Percentiles rank a stretch among this genome's conserved stretches.
phyloP scores from a whole-genome alignment of 2,329 filamentous ascomycete species.

The Colletotrichum sp. region DNA sequence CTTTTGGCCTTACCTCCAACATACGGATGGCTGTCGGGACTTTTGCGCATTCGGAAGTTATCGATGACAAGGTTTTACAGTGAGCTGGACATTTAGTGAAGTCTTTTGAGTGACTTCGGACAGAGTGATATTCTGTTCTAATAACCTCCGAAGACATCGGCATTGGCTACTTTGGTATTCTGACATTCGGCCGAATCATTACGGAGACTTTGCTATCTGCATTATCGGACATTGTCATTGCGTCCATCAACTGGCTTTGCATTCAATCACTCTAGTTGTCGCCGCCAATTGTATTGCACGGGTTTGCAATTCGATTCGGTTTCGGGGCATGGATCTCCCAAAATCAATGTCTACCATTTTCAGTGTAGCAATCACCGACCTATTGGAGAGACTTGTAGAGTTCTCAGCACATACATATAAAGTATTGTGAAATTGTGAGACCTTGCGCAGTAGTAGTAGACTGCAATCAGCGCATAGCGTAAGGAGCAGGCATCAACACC shows the following conservation, averaged over 20 bases:
- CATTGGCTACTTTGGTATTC: too few relatives aligned
- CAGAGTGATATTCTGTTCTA: accelerated
- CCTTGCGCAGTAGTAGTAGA: too few relatives aligned
- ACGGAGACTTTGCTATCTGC: neutral
- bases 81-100: accelerated
- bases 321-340: neutral
- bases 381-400: too few relatives aligned
- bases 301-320: neutral
- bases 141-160: neutral
- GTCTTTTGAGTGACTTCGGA: accelerated
- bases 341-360: too few relatives aligned
- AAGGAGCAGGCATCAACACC: neutral
- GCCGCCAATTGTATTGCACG: neutral
- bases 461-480: neutral
- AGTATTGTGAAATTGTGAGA: neutral
- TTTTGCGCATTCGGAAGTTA: neutral
- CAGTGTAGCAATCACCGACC: too few relatives aligned
- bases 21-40: neutral
- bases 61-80: accelerated
- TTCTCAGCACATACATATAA: too few relatives aligned
- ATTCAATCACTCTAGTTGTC: accelerated
- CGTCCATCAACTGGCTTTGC: neutral
- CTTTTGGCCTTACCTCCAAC: neutral
- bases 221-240: neutral
- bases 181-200: neutral